phyloP scores from a whole-genome alignment of 306 rosid genomes.

The Prunus persica region Prunus_persica_NCBIv2 NC_034010.1:17781001-17781500 shows the following conservation, averaged over 20 bases:
- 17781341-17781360: conserved; percentile 19
- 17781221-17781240: neutral
- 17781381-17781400: conserved; percentile 27
- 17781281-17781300: conserved; percentile 4
- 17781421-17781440: conserved; percentile 23
- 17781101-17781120: conserved; percentile 10
- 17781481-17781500: neutral
- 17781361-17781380: conserved; percentile 24
- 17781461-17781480: neutral
- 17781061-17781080: conserved; percentile 9
- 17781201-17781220: neutral
- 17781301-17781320: neutral
- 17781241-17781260: neutral
- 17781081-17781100: conserved; percentile 18
- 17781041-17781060: conserved; percentile 1
- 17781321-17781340: neutral
- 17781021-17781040: neutral
- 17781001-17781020: neutral
- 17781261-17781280: neutral
- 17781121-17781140: neutral
- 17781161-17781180: conserved; percentile 5
- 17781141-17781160: neutral
- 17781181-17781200: neutral
- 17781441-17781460: neutral
- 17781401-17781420: conserved; percentile 25